phyloP scores from a whole-genome alignment of 441 rosid species.

The Pelargonium exstipulatum region DNA sequence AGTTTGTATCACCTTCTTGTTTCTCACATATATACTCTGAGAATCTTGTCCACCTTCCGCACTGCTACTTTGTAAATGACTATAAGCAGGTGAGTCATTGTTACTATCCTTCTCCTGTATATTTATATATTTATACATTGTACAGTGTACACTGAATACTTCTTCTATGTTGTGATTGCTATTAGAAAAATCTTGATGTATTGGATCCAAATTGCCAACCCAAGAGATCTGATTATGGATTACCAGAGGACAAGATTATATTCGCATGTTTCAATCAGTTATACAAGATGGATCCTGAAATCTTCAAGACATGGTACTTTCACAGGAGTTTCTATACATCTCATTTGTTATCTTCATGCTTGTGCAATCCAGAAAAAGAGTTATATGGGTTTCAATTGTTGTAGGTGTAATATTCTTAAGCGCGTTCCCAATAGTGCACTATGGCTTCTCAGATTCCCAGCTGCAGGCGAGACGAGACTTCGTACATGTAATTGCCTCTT shows the following conservation, averaged over 20 bases:
- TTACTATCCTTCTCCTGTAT: not conserved
- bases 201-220: conserved; percentile 70
- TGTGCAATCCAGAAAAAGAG: not conserved
- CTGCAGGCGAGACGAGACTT: conserved; percentile 94
- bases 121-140: not conserved
- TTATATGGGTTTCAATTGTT: not conserved
- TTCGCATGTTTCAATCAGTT: conserved; percentile 98
- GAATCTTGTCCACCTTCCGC: conserved; percentile 95
- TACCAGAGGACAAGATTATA: conserved; percentile 92
- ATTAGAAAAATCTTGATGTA: conserved; percentile 89
- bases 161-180: conserved; percentile 6
- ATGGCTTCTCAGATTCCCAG: conserved; percentile 98
- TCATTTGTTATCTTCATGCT: not conserved
- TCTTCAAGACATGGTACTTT: conserved; percentile 76
- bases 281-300: conserved; percentile 99
- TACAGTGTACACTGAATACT: not conserved
- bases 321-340: not conserved
- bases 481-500: conserved; percentile 56
- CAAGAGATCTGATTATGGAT: conserved; percentile 86
- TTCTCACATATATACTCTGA: conserved; percentile 83
- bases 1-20: conserved; percentile 88
- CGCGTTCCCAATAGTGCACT: conserved; percentile 92
- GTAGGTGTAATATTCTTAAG: conserved; percentile 96
- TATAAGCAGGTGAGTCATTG: conserved; percentile 71
- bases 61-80: conserved; percentile 97